These are phyloP conservation scores for Luffa acutangula DNA, from an alignment of 306 rosid species.

Conservation along the genomic window DNA sequence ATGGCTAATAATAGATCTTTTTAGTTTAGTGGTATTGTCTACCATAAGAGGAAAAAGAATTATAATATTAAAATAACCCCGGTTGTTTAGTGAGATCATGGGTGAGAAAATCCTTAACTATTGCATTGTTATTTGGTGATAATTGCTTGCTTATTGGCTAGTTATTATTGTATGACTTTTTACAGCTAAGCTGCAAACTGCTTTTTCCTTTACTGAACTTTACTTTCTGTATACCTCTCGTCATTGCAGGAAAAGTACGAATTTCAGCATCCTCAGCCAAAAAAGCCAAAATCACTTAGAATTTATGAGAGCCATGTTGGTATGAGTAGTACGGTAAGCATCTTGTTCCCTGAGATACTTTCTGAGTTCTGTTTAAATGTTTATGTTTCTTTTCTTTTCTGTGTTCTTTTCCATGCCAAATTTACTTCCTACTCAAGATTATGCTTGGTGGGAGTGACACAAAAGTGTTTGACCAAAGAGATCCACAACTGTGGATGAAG, in stretches of 20 bases:
- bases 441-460: neutral
- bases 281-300: constrained; percentile 83
- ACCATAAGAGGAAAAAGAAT: neutral
- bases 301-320: constrained; percentile 92
- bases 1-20: neutral
- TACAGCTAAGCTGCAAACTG: neutral
- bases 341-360: neutral
- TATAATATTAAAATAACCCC: neutral
- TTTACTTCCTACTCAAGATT: neutral
- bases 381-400: neutral
- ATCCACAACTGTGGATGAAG: neutral
- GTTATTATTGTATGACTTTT: neutral
- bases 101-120: neutral
- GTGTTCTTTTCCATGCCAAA: neutral
- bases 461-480: neutral
- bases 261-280: constrained; percentile 79
- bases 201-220: neutral
- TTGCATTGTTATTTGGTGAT: neutral
- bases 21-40: neutral
- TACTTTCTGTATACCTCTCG: neutral
- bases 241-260: constrained; percentile 64
- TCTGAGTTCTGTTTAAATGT: neutral
- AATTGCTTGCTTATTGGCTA: neutral
- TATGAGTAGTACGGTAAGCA: constrained; percentile 94
- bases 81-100: neutral